Conservation (phyloP, 768 basidiomycete genomes). For the Leccinum uliginosum region DNA sequence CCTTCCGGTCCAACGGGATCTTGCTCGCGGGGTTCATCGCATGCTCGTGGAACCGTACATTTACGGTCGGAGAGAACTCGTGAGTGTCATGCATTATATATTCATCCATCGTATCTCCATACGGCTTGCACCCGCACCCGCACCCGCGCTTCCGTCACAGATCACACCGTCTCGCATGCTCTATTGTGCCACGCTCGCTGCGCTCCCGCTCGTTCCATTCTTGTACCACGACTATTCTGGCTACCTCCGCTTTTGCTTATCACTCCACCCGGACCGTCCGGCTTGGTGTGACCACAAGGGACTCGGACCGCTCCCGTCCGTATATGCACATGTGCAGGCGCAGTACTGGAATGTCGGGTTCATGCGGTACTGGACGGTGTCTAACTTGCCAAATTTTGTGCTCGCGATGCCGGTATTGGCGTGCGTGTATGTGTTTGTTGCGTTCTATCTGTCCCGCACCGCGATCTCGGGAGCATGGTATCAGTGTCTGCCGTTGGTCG, state of each 20-base stretch:
- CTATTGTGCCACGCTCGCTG: slow-evolving; percentile 38
- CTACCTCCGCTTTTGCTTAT: slow-evolving; percentile 64
- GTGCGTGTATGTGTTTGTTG: slow-evolving; percentile 36
- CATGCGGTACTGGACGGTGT: slow-evolving; percentile 77
- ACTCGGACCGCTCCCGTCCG: slow-evolving; percentile 47
- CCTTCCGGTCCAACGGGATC: slow-evolving; percentile 77
- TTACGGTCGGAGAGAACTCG: slow-evolving; percentile 26
- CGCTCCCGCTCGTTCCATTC: slow-evolving; percentile 61
- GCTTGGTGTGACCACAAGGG: slow-evolving; percentile 57
- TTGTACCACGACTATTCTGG: slow-evolving; percentile 64
- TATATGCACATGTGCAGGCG: slow-evolving; percentile 79
- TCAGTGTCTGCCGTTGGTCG: neutral
- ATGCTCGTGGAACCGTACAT: slow-evolving; percentile 54
- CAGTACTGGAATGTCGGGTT: slow-evolving; percentile 86
- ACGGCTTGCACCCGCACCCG: neutral
- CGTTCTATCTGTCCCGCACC: slow-evolving; percentile 19
- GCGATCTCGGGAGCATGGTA: neutral
- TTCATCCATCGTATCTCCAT: neutral
- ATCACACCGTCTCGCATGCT: slow-evolving; percentile 30
- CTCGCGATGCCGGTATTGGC: slow-evolving; percentile 69
- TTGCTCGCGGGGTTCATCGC: slow-evolving; percentile 68
- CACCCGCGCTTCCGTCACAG: slow-evolving; percentile 20
- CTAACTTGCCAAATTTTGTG: slow-evolving; percentile 86
- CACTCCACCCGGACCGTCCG: slow-evolving; percentile 18
- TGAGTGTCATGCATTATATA: slow-evolving; percentile 12